Evolutionary conservation across 768 basidiomycete species (phyloP).

Genomic region (Lentinula raphanica): DNA sequence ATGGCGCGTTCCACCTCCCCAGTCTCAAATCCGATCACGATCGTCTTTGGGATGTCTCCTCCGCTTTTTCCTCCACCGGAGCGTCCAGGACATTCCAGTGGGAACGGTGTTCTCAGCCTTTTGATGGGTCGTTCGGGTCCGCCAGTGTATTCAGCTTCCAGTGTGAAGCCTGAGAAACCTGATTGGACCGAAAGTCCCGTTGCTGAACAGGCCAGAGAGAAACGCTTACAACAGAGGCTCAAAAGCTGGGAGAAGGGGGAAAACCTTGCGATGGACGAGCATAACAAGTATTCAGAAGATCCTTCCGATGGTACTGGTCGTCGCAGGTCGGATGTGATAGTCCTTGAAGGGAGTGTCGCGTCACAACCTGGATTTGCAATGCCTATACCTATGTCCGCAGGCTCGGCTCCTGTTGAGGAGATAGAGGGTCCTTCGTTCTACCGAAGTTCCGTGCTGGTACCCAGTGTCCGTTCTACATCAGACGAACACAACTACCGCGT

Average conservation of each 20-base stretch:
- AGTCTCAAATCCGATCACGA: constrained; percentile 65
- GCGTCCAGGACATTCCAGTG: constrained; percentile 17
- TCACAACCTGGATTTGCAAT: constrained; percentile 27
- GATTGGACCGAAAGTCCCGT: constrained; percentile 67
- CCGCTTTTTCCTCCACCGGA: constrained; percentile 50
- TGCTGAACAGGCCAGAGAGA: constrained; percentile 65
- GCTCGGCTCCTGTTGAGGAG: background rate
- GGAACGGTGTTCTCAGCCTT: constrained; percentile 36
- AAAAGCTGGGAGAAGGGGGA: constrained; percentile 72
- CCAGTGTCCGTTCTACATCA: constrained; percentile 45
- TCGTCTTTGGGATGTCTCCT: constrained; percentile 86
- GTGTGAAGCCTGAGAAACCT: constrained; percentile 31
- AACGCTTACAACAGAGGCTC: constrained; percentile 64
- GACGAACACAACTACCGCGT: constrained; percentile 56
- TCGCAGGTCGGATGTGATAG: constrained; percentile 39
- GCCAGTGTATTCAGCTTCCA: constrained; percentile 23
- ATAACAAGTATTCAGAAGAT: constrained; percentile 50
- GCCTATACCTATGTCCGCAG: constrained; percentile 20
- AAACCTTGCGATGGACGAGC: constrained; percentile 50
- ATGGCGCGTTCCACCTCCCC: constrained; percentile 56
- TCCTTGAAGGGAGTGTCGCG: constrained; percentile 39
- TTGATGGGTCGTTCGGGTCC: constrained; percentile 39
- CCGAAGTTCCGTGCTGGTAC: constrained; percentile 67
- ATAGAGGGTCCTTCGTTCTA: constrained; percentile 41
- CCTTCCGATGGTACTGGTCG: constrained; percentile 20